Conservation (phyloP, 169 alveolate genomes). For the Cryptosporidium meleagridis region DNA sequence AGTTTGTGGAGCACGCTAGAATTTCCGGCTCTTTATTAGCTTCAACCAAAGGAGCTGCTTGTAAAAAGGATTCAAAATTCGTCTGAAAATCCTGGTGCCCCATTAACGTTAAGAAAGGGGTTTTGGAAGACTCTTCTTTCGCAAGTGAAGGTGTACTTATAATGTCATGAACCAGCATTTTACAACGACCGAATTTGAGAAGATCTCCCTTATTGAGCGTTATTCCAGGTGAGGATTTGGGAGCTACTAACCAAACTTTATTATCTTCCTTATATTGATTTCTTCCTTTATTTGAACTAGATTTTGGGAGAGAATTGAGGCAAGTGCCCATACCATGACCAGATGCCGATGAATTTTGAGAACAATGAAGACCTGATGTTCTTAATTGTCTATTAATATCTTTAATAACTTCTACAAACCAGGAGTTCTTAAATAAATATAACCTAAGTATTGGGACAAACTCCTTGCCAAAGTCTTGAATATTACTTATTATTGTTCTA, state of each 20-base stretch:
- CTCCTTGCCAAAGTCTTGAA: conserved; percentile 7
- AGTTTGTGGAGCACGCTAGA: neutral
- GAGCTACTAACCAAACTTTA: conserved; percentile 61
- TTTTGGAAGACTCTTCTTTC: conserved; percentile 20
- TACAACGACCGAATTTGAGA: conserved; percentile 63
- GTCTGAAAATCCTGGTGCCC: conserved; percentile 10
- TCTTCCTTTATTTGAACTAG: neutral
- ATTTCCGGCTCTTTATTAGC: neutral
- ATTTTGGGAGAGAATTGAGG: neutral
- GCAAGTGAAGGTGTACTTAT: conserved; percentile 46
- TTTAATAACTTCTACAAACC: conserved; percentile 52
- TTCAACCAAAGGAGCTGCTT: conserved; percentile 24
- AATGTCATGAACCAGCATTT: conserved; percentile 56
- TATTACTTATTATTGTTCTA: neutral
- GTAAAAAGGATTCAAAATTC: conserved; percentile 9
- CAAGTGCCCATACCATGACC: neutral
- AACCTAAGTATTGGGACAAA: conserved; percentile 29
- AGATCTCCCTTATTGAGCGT: conserved; percentile 40
- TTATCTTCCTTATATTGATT: conserved; percentile 32
- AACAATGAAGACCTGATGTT: neutral
- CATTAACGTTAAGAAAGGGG: conserved; percentile 37
- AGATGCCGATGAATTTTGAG: neutral
- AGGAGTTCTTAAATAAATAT: conserved; percentile 7
- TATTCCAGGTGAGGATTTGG: conserved; percentile 53
- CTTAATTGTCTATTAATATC: conserved; percentile 1